Conservation (phyloP, 495 filamentous ascomycete species). For the Evernia prunastri region DNA sequence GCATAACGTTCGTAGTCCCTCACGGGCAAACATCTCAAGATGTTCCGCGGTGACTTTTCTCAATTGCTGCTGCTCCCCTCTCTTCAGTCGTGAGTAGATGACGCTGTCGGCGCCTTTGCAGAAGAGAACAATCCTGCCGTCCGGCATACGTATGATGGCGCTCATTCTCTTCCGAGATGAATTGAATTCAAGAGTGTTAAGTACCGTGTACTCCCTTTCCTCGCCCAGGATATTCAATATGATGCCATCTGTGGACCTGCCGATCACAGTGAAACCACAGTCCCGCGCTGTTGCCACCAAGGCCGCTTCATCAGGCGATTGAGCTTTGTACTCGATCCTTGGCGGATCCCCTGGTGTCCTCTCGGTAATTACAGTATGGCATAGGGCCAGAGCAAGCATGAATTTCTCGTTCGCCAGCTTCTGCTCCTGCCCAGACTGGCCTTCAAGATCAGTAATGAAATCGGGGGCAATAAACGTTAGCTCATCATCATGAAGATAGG, state of each 20-base stretch:
- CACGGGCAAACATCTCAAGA: slow-evolving; percentile 90
- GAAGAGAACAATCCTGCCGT: slow-evolving; percentile 84
- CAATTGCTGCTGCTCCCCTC: slow-evolving; percentile 79
- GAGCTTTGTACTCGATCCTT: slow-evolving; percentile 89
- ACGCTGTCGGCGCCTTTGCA: slow-evolving; percentile 98
- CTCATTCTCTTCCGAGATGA: slow-evolving; percentile 97
- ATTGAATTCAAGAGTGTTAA: slow-evolving; percentile 97
- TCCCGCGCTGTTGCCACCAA: slow-evolving; percentile 91
- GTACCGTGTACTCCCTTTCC: slow-evolving; percentile 74
- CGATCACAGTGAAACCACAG: slow-evolving; percentile 92
- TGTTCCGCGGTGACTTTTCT: slow-evolving; percentile 82
- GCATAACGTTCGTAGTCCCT: slow-evolving; percentile 92
- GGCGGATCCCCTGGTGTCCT: slow-evolving; percentile 81
- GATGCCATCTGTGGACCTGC: slow-evolving; percentile 69
- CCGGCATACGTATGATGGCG: slow-evolving; percentile 92
- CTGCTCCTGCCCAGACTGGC: slow-evolving; percentile 71
- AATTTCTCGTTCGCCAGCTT: slow-evolving; percentile 73
- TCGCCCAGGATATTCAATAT: slow-evolving; percentile 80
- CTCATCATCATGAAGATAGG: slow-evolving; percentile 82
- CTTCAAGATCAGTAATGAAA: slow-evolving; percentile 73
- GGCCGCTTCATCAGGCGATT: slow-evolving; percentile 95
- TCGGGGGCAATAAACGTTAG: slow-evolving; percentile 89
- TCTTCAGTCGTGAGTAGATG: slow-evolving; percentile 86
- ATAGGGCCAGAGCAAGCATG: slow-evolving; percentile 91
- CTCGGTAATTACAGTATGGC: slow-evolving; percentile 94